Evolutionary conservation across 495 filamentous ascomycete species (phyloP).

Genomic region (Rhizodiscina lignyota): DNA sequence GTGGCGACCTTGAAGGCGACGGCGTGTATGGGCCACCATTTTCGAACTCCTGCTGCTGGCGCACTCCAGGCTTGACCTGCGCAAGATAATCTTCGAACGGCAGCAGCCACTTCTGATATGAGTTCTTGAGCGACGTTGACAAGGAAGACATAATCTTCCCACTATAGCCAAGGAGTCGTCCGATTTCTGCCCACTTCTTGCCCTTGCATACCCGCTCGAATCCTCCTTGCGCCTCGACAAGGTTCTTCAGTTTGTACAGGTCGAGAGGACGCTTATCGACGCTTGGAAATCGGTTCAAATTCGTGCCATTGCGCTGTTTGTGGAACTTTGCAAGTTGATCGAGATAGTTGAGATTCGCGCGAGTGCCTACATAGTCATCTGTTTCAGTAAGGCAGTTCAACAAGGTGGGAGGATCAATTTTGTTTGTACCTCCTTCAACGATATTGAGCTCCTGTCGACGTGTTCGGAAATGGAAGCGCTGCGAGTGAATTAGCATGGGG

Average conservation of each 20-base stretch:
- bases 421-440: constrained; percentile 82
- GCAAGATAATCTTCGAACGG: constrained; percentile 94
- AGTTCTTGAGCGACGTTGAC: constrained; percentile 96
- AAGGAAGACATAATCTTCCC: constrained; percentile 99
- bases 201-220: constrained; percentile 92
- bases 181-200: constrained; percentile 99
- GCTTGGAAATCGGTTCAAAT: constrained; percentile 82
- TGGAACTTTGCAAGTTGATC: constrained; percentile 94
- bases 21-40: constrained; percentile 88
- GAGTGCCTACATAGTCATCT: constrained; percentile 70
- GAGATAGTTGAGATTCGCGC: constrained; percentile 89
- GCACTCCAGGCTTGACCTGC: constrained; percentile 87
- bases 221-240: constrained; percentile 80
- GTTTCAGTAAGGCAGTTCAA: constrained; percentile 6
- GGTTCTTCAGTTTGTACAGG: constrained; percentile 90
- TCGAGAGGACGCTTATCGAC: constrained; percentile 97
- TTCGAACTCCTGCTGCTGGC: constrained; percentile 84
- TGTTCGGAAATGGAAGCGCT: constrained; percentile 96
- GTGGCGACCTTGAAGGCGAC: constrained; percentile 71
- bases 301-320: constrained; percentile 76
- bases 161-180: constrained; percentile 90
- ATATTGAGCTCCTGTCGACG: constrained; percentile 95
- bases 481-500: constrained; percentile 10
- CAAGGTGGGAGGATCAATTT: constrained; percentile 13
- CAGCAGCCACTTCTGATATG: constrained; percentile 87